These are phyloP conservation scores for Candida sanyaensis DNA, from an alignment of 1,139 yeast species.

Conservation along the genomic window DNA sequence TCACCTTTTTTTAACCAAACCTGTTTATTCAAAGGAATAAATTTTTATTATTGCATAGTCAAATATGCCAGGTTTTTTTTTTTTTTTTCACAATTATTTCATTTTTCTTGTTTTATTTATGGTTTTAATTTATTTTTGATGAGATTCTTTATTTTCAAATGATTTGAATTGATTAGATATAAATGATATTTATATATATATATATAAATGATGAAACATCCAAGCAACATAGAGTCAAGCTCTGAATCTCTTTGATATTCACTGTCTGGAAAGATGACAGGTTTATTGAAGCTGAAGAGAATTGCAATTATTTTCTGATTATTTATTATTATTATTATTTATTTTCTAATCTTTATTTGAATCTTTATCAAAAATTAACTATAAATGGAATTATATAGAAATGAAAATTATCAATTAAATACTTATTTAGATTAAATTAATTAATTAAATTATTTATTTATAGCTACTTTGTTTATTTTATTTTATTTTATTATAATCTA, in stretches of 20 bases:
- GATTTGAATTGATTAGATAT: too few species aligned
- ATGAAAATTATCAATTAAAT: neutral
- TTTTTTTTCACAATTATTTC: neutral
- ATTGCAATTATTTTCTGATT: conserved; percentile 38
- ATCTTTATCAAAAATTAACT: conserved; percentile 2
- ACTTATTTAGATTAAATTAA: too few species aligned
- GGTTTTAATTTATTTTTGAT: neutral
- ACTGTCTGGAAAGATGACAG: conserved; percentile 53
- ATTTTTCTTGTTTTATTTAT: conserved; percentile 3
- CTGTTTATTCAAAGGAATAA: conserved; percentile 19
- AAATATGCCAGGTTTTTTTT: conserved; percentile 60
- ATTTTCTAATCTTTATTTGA: neutral
- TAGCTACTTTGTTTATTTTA: neutral
- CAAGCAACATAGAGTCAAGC: conserved; percentile 94
- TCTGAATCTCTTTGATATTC: conserved; percentile 58
- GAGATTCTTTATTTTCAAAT: neutral
- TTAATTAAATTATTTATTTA: conserved; percentile 1
- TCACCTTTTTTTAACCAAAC: conserved; percentile 29
- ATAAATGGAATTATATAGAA: conserved; percentile 2
- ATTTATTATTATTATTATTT: too few species aligned
- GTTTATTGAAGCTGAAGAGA: conserved; percentile 37
- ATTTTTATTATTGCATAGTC: conserved; percentile 56
- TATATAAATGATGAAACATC: conserved; percentile 68
- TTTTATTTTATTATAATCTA: too few species aligned
- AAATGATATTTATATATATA: too few species aligned